Percentiles rank a stretch among this genome's conserved stretches.
Evolutionary conservation across 2,329 filamentous ascomycete genomes (phyloP).

Genomic region (Elsinoe australis): DNA sequence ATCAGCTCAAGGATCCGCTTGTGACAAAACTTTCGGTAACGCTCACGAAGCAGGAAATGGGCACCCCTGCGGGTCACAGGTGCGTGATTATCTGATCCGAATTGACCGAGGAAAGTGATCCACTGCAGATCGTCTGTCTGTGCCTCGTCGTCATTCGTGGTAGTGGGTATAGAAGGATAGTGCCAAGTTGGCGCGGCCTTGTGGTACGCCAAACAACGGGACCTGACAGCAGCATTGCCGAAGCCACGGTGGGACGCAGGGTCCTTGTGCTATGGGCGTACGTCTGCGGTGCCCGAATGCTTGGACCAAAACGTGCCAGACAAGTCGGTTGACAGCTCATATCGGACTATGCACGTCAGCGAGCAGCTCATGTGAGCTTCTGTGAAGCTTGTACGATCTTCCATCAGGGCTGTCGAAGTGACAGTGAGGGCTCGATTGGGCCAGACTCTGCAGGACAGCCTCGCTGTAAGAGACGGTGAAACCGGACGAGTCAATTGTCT

Average conservation of each 20-base stretch:
- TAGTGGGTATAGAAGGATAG: no score
- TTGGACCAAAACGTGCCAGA: background rate
- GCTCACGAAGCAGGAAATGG: conserved; percentile 5
- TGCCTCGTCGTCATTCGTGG: conserved; percentile 8
- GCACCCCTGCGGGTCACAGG: conserved; percentile 4
- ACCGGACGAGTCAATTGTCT: no score
- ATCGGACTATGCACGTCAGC: background rate
- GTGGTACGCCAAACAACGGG: no score
- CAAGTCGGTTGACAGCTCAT: background rate
- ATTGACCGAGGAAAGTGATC: conserved; percentile 5
- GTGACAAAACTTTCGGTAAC: background rate
- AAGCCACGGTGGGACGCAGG: conserved; percentile 10
- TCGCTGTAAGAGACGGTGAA: no score
- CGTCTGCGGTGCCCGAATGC: conserved; percentile 2
- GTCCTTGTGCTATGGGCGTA: background rate
- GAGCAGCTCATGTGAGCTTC: background rate
- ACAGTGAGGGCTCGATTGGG: no score
- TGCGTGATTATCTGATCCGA: conserved; percentile 13
- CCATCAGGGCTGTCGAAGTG: background rate
- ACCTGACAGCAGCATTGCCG: conserved; percentile 13
- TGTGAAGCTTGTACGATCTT: background rate
- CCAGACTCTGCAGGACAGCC: no score
- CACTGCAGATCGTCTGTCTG: conserved; percentile 2
- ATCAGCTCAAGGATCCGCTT: background rate
- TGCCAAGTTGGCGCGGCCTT: no score